Percentiles rank a stretch among this genome's conserved stretches.
phyloP scores from a whole-genome alignment of 352 stramenopile species.

The Phytophthora podocarpi region DNA sequence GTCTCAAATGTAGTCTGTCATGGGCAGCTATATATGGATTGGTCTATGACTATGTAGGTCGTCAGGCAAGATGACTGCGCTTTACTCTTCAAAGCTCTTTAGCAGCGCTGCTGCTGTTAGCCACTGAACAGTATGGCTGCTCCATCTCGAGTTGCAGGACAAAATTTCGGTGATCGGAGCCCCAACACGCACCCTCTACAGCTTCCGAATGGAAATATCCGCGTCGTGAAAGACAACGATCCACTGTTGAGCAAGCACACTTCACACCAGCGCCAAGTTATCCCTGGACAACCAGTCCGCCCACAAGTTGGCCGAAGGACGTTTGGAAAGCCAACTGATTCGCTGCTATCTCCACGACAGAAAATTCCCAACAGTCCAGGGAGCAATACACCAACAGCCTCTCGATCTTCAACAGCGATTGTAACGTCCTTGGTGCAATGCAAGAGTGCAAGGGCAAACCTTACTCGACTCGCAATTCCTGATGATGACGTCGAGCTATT shows the following conservation, averaged over 20 bases:
- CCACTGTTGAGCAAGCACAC: constrained; percentile 42
- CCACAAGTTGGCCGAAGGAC: constrained; percentile 7
- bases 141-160: background rate
- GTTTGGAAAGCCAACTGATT: constrained; percentile 9
- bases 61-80: too few relatives aligned
- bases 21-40: constrained; percentile 7
- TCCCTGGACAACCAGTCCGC: constrained; percentile 12
- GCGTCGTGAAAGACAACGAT: constrained; percentile 33
- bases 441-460: constrained; percentile 25
- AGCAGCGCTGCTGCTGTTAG: too few relatives aligned
- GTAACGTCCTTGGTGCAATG: constrained; percentile 25
- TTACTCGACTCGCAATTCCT: background rate
- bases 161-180: constrained; percentile 15
- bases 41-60: background rate
- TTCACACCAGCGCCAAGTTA: constrained; percentile 28
- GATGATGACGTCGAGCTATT: background rate
- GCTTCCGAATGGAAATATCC: constrained; percentile 39
- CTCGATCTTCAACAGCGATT: constrained; percentile 3
- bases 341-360: constrained; percentile 24
- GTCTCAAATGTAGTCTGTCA: too few relatives aligned
- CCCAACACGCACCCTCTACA: constrained; percentile 38
- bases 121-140: background rate
- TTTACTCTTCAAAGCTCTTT: too few relatives aligned
- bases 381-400: background rate
- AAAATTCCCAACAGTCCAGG: constrained; percentile 11